Conservation (phyloP, 495 filamentous ascomycete genomes). For the Annulohypoxylon bovei region DNA sequence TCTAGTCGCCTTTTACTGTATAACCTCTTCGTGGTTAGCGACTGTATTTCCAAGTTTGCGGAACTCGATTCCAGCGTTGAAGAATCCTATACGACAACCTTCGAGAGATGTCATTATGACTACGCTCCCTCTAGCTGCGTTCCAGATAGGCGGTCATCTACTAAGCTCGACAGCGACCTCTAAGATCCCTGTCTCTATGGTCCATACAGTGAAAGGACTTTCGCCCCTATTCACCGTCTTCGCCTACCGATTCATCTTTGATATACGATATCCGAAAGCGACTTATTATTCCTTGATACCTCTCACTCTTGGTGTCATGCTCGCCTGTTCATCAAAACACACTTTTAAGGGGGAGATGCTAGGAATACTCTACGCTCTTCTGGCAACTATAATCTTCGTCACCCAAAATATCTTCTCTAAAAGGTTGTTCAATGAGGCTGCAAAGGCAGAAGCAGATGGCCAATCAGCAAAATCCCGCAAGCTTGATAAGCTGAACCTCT, state of each 20-base stretch:
- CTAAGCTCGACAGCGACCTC: slow-evolving; percentile 91
- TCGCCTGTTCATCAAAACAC: slow-evolving; percentile 87
- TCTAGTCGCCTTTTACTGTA: slow-evolving; percentile 89
- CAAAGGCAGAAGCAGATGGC: slow-evolving; percentile 78
- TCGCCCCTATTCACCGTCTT: slow-evolving; percentile 95
- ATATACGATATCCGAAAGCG: slow-evolving; percentile 83
- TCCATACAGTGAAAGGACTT: slow-evolving; percentile 99
- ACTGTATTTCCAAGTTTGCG: slow-evolving; percentile 73
- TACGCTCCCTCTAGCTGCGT: slow-evolving; percentile 87
- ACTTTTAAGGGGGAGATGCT: slow-evolving; percentile 82
- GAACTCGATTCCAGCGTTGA: slow-evolving; percentile 76
- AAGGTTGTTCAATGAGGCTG: slow-evolving; percentile 96
- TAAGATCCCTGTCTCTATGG: slow-evolving; percentile 93
- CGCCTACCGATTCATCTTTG: slow-evolving; percentile 88
- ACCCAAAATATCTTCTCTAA: slow-evolving; percentile 99
- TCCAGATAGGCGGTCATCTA: slow-evolving; percentile 94
- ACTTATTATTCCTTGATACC: slow-evolving; percentile 95
- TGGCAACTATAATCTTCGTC: slow-evolving; percentile 92
- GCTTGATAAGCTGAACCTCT: slow-evolving; percentile 94
- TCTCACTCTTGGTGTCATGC: slow-evolving; percentile 90
- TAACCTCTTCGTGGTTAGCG: slow-evolving; percentile 78
- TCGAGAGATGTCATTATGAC: slow-evolving; percentile 84
- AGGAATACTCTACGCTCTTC: slow-evolving; percentile 86
- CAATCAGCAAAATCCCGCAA: slow-evolving; percentile 68
- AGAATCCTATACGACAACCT: slow-evolving; percentile 82